phyloP scores from a whole-genome alignment of 495 filamentous ascomycete species.

The Daldinia concentrica region DNA sequence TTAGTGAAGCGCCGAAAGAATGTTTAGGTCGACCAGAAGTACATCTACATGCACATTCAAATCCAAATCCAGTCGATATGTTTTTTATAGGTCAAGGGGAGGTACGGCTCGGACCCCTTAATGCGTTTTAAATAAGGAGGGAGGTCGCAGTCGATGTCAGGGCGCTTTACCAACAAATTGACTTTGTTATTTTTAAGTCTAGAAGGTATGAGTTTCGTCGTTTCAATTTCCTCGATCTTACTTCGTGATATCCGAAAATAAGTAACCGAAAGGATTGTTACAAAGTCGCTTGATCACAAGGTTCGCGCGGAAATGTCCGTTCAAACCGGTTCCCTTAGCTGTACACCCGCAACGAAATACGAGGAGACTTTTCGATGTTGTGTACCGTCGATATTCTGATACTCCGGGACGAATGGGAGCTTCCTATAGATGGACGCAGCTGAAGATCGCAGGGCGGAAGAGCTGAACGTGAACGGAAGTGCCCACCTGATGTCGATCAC shows the following conservation, averaged over 20 bases:
- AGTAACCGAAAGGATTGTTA: constrained; percentile 2
- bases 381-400: constrained; percentile 33
- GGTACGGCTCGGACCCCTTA: constrained; percentile 7
- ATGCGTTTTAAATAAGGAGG: constrained; percentile 10
- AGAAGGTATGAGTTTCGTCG: not conserved
- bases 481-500: constrained; percentile 37
- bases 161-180: constrained; percentile 15
- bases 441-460: constrained; percentile 31
- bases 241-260: not conserved
- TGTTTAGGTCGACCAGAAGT: constrained; percentile 20
- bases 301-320: constrained; percentile 4
- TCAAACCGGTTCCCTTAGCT: constrained; percentile 7
- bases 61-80: not conserved
- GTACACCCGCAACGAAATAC: constrained; percentile 25
- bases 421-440: constrained; percentile 23
- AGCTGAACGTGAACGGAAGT: constrained; percentile 30
- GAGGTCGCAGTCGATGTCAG: constrained; percentile 21
- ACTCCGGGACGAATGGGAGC: constrained; percentile 18
- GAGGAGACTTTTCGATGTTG: constrained; percentile 36
- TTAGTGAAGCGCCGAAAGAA: constrained; percentile 21
- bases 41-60: not conserved
- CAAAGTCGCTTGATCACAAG: not conserved
- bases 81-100: not conserved
- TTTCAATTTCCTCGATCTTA: not conserved
- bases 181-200: not conserved